These are phyloP conservation scores for Backusella parvicylindrica DNA, from an alignment of 192 early-diverging fungal genomes.

Conservation along the genomic window DNA sequence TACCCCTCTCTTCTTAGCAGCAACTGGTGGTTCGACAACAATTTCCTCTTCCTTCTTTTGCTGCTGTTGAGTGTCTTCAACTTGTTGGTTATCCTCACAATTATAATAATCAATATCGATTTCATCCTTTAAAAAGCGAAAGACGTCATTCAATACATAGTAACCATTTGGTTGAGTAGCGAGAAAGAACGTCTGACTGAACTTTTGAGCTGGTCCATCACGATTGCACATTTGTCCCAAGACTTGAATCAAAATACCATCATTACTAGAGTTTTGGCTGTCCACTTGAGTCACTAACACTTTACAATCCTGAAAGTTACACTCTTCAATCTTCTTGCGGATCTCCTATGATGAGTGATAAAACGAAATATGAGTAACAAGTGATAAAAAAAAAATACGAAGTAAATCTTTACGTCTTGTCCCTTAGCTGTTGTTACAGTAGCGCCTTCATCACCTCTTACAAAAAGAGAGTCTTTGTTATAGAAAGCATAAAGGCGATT, in stretches of 20 bases:
- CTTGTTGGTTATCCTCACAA: constrained; percentile 37
- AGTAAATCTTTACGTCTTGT: constrained; percentile 55
- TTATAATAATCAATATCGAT: constrained; percentile 27
- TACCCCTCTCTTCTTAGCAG: constrained; percentile 1
- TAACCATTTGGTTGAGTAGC: constrained; percentile 88
- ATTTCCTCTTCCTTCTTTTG: background rate
- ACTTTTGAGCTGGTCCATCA: constrained; percentile 74
- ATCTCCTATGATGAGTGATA: constrained; percentile 63
- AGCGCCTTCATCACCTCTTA: constrained; percentile 84
- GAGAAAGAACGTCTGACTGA: constrained; percentile 90
- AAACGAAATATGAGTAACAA: background rate
- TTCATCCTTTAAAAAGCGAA: constrained; percentile 94
- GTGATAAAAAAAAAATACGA: background rate
- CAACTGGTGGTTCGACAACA: background rate
- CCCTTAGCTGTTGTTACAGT: constrained; percentile 60
- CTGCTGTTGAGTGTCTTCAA: constrained; percentile 14
- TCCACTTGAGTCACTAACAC: constrained; percentile 89
- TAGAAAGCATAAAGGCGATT: constrained; percentile 82
- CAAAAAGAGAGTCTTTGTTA: constrained; percentile 77
- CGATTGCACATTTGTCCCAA: constrained; percentile 90
- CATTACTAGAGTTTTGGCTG: constrained; percentile 67
- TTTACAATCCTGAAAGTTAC: constrained; percentile 83
- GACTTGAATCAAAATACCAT: constrained; percentile 87
- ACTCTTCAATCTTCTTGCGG: constrained; percentile 63
- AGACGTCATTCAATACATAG: constrained; percentile 92